Base-by-base conservation (phyloP, 2,329 filamentous ascomycete species). In the Claviceps sp. region DNA sequence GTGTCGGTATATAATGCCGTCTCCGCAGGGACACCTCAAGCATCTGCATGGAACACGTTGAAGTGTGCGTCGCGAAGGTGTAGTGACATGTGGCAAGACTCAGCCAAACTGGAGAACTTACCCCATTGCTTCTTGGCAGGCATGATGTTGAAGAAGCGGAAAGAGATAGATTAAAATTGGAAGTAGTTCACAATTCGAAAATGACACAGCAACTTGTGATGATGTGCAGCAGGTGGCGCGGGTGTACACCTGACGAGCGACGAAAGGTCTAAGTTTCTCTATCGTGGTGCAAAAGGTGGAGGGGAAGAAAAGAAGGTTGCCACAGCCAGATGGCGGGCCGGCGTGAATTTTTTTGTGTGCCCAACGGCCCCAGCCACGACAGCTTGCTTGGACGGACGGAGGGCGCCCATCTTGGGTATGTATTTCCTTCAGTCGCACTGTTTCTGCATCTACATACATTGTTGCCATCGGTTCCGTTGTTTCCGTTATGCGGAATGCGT, bases 121-220 rank as follows among this genome's bases (percentile, higher is more conserved):
- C 69, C 69, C 69, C 69, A 72, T 63, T 65, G 59, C 58, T 71
- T 68, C 59, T 63, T 66, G 54, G 68, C 64, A 64, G 70, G 66
- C 70, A 72, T 72, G 11, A 37, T 20, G 37, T 1, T 5, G 8
- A 24, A 7, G 7, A 34, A n/a, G 20, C 5, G 16, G 20, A 37
- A 18, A 37, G 18, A 20, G 6, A 6, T 5, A 5, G 34, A 37
- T 18, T 14, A 22, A 14, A 22, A 43, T 4, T 2, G 5, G 18
- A 9, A 44, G 26, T 6, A 13, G 30, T 4, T 24, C 16, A 20
- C 5, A 37, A n/a, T n/a, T 20, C 14, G 11, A 16, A 24, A 26
- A 38, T 22, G 18, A 18, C 42, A 37, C 49, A 24, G n/a, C 44
- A 47, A 20, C 9, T 47, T 37, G 26, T 37, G 26, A 22, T 18